Conservation (phyloP, 2,329 filamentous ascomycete genomes). For the Aureobasidium leucospermi region DNA sequence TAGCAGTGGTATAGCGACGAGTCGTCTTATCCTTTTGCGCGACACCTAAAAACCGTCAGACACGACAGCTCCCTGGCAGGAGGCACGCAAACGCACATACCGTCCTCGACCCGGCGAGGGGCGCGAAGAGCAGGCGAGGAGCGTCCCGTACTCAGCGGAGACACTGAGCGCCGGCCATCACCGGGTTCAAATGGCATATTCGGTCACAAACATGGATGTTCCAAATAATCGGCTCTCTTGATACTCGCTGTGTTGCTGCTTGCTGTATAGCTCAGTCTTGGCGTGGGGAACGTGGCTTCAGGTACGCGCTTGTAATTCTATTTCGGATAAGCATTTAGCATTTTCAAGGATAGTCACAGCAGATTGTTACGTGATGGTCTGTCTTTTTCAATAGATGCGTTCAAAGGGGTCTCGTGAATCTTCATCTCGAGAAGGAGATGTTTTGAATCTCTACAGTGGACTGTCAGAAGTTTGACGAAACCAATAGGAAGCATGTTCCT, state of each 20-base stretch:
- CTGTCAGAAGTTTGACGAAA: background rate
- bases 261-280: conserved; percentile 11
- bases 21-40: conserved; percentile 51
- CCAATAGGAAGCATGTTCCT: background rate
- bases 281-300: conserved; percentile 14
- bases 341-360: background rate
- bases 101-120: conserved; percentile 70
- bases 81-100: conserved; percentile 44
- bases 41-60: conserved; percentile 2
- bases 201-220: background rate
- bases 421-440: too few relatives aligned
- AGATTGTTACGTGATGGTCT: too few relatives aligned
- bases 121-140: conserved; percentile 67
- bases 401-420: too few relatives aligned
- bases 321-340: background rate
- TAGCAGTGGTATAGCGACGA: conserved; percentile 79
- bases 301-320: background rate
- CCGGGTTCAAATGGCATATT: conserved; percentile 55
- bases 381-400: too few relatives aligned
- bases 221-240: background rate
- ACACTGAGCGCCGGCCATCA: conserved; percentile 52
- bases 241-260: background rate
- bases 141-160: conserved; percentile 72
- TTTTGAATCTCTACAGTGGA: too few relatives aligned
- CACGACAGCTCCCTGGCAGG: background rate